Evolutionary conservation across 1,284 basidiomycete genomes (phyloP), one percentile per base, ranked within the genome.

Genomic region (Rhodotorula sp.): DNA sequence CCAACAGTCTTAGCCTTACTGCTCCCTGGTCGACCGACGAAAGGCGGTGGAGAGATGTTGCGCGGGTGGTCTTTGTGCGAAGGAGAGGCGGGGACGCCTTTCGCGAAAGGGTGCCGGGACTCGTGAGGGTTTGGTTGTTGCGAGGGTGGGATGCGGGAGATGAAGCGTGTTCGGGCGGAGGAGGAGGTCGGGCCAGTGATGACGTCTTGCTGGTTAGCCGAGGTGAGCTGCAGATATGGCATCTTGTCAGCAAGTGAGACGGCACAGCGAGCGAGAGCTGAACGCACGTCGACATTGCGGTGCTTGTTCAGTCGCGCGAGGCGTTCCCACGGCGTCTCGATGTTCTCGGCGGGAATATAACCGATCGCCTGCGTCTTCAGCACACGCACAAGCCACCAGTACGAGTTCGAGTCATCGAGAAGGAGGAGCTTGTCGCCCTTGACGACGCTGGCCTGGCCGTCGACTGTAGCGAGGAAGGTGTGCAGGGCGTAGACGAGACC

Each of bases 351-450:
- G 24, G 95, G 95, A 63, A 99, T 99, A 81, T 99, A 99, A 2
- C 95, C 95, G n/a, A 99, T 92, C 78, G 97, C 94, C 81, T 98
- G 93, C 4, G 92, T 97, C 84, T 94, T 98, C 76, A 97, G 86
- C 8, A 96, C 94, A 63, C 92, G 87, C 24, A 97, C 93, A 60
- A 96, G 88, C 94, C 94, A 96, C 94, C 94, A 96, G 81, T 96
- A 97, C 80, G 90, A 92, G 81, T 97, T 96, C 70, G 89, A 92
- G 80, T 97, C 94, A 81, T 97, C 94, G 85, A 96, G 91, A 54
- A 97, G 83, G 77, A 92, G 89, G 48, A 97, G 85, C 71, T 90
- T 91, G 83, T 97, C 94, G 50, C 94, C 94, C 81, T 95, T 95
- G 80, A 94, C 91, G 71, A 97, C 94, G 72, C 92, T 94, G 4